A percentile compares a stretch with the other conserved stretches of the same genome.
Evolutionary conservation across 2,329 filamentous ascomycete genomes (phyloP).

Genomic region (Ceratocystis destructans): DNA sequence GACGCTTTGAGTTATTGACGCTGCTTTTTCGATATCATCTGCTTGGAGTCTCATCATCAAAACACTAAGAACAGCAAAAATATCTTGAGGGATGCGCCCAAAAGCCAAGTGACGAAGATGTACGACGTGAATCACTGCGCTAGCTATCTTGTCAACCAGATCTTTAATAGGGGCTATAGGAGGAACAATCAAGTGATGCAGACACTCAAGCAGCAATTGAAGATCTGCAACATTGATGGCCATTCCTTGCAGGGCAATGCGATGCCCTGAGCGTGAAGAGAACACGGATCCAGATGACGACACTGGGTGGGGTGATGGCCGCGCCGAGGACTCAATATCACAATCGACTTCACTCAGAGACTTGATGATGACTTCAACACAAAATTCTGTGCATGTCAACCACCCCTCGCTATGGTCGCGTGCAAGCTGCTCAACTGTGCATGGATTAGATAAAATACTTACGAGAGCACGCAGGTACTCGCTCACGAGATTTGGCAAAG

Average conservation of each 20-base stretch:
- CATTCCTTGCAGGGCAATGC: slow-evolving; percentile 14
- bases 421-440: slow-evolving; percentile 69
- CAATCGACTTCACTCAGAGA: slow-evolving; percentile 32
- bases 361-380: slow-evolving; percentile 46
- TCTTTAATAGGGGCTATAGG: slow-evolving; percentile 50
- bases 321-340: slow-evolving; percentile 20
- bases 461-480: slow-evolving; percentile 69
- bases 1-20: slow-evolving; percentile 44
- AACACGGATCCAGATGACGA: slow-evolving; percentile 24
- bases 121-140: slow-evolving; percentile 35
- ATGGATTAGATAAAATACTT: slow-evolving; percentile 54
- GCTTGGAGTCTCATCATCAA: slow-evolving; percentile 52
- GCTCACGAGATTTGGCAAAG: slow-evolving; percentile 45
- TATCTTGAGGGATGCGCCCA: slow-evolving; percentile 53
- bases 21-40: slow-evolving; percentile 52
- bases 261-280: slow-evolving; percentile 14
- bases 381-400: slow-evolving; percentile 57
- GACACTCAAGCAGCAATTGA: slow-evolving; percentile 48
- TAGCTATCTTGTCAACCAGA: not conserved
- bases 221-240: slow-evolving; percentile 21
- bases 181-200: slow-evolving; percentile 49
- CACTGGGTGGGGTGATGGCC: slow-evolving; percentile 35
- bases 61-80: slow-evolving; percentile 62
- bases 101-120: slow-evolving; percentile 43
- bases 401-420: slow-evolving; percentile 45